Conservation (phyloP, 176 grass and related monocot species). For the Aegilops speltoides region DNA sequence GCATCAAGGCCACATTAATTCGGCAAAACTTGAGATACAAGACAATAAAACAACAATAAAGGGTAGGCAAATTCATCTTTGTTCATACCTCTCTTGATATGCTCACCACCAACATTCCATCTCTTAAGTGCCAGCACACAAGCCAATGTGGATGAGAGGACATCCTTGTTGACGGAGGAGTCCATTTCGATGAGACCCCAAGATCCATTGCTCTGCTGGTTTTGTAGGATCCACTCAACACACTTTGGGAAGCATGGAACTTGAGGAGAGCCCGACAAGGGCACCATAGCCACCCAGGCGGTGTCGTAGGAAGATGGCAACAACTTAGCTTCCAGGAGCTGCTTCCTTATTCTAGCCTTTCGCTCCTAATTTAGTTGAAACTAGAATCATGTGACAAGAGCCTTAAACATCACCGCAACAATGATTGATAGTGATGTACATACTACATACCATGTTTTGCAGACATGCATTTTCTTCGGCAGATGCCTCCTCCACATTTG, state of each 20-base stretch:
- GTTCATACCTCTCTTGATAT: slow-evolving; percentile 43
- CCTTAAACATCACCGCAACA: neutral
- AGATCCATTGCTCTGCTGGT: slow-evolving; percentile 54
- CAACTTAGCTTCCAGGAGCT: neutral
- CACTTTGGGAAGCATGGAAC: slow-evolving; percentile 46
- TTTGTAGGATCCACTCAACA: slow-evolving; percentile 54
- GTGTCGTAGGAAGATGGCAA: neutral
- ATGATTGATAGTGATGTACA: neutral
- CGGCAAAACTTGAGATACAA: neutral
- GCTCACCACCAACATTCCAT: slow-evolving; percentile 54
- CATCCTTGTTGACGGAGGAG: slow-evolving; percentile 35
- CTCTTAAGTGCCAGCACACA: slow-evolving; percentile 58
- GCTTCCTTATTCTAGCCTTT: neutral
- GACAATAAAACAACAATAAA: neutral
- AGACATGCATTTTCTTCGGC: neutral
- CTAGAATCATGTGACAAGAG: neutral
- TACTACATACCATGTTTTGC: neutral
- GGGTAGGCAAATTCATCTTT: neutral
- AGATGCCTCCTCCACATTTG: neutral
- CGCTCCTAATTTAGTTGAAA: neutral
- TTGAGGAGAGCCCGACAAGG: slow-evolving; percentile 19
- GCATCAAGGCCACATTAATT: neutral
- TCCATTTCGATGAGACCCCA: slow-evolving; percentile 34
- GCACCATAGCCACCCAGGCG: slow-evolving; percentile 57
- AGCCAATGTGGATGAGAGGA: slow-evolving; percentile 47